Evolutionary conservation across 495 filamentous ascomycete genomes (phyloP), one percentile per base, ranked within the genome.

Genomic region (Filosporella fistucella): DNA sequence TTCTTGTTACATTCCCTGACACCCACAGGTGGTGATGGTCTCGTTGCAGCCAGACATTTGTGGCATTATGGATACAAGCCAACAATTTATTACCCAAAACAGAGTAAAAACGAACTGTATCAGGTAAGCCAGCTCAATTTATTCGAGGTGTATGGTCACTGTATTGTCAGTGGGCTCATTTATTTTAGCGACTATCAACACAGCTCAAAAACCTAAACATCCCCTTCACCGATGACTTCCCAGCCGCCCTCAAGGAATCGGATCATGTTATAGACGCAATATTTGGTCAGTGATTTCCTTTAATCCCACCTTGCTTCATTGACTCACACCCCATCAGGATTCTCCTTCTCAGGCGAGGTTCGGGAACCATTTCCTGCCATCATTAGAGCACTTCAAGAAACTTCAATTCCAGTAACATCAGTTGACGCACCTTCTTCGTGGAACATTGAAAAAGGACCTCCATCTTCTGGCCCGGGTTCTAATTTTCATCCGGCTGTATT

Each of bases 41-140:
- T 98, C 32, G 93, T 98, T 20, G 90, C 91, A 30, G 94, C 94
- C 32, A 82, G 93, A 26, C 93, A 98, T 65, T 78, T 98, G n/a
- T 82, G 75, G 58, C 89, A 96, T 62, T 97, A 90, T 66, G 89
- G 90, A 49, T 98, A 97, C 66, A 77, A 77, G 26, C 93, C 93
- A 14, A 85, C 81, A 22, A 72, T 97, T 50, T 97, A 91, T 72
- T 97, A 95, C 61, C 93, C 93, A 10, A 96, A 95, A 63, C 80
- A 85, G 45, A 77, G 79, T 62, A 89, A 90, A 63, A 93, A 91
- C 56, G 89, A 94, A 29, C 75, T 96, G 13, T 97, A 95, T 61
- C 76, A 87, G 71, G 86, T 88, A 59, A 46, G 68, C 41, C 21
- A 26, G 17, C 26, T 12, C 13, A 22, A 34, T 20, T 21, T 34